Evolutionary conservation across 768 basidiomycete species (phyloP).

Genomic region (Cubamyces sp.): DNA sequence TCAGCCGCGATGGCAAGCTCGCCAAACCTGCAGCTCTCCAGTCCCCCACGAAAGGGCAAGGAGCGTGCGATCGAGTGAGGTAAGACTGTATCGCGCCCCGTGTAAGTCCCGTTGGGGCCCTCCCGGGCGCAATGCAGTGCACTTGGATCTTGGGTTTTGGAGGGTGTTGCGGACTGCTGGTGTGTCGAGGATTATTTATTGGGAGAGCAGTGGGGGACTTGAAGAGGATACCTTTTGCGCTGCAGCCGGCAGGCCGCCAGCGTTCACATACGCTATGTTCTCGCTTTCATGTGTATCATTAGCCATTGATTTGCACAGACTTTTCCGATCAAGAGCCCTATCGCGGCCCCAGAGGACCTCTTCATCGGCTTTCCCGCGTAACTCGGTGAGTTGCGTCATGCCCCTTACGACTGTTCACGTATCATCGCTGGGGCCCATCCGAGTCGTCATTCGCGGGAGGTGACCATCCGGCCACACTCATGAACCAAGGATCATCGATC

Average conservation of each 20-base stretch:
- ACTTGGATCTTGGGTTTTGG: no score
- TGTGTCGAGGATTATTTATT: no score
- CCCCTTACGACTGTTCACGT: no score
- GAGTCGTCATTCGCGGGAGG: no score
- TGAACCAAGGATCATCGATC: no score
- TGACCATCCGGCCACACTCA: no score
- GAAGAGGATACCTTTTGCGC: neutral
- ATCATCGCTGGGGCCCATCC: no score
- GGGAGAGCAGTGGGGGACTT: neutral
- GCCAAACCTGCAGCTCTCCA: slow-evolving; percentile 42
- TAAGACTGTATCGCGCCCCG: neutral
- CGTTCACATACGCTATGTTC: neutral
- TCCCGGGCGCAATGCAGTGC: no score
- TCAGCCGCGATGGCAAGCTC: slow-evolving; percentile 43
- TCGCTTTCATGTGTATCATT: neutral
- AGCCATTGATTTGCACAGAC: neutral
- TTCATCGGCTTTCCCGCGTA: neutral
- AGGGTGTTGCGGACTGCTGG: no score
- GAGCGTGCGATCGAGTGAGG: slow-evolving; percentile 39
- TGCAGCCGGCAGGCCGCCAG: neutral
- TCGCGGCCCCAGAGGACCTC: neutral
- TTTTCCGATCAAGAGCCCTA: no score
- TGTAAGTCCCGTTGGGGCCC: neutral
- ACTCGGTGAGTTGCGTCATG: no score
- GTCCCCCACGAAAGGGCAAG: slow-evolving; percentile 53